Conservation (phyloP, 345 rosid species). For the Ailanthus altissimus region DNA sequence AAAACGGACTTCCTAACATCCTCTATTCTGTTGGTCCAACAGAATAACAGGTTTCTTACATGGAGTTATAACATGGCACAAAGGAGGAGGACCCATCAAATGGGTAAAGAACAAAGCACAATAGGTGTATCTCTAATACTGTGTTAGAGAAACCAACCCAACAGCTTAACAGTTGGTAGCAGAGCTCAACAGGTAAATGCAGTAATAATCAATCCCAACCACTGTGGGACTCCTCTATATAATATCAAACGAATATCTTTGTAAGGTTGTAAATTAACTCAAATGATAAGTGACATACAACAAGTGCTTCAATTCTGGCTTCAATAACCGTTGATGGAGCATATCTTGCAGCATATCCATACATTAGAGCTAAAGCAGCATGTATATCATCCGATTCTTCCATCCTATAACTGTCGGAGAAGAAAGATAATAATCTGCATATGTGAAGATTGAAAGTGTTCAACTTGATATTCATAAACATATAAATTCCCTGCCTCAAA, state of each 20-base stretch:
- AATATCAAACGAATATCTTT: not conserved
- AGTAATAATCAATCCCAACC: not conserved
- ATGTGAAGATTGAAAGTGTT: constrained; percentile 25
- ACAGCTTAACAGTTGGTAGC: not conserved
- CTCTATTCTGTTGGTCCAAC: not conserved
- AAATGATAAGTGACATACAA: constrained; percentile 56
- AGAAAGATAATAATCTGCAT: constrained; percentile 76
- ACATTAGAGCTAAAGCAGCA: constrained; percentile 99
- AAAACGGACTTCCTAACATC: not conserved
- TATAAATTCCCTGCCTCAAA: not conserved
- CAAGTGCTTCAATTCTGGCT: constrained; percentile 96
- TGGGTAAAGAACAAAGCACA: not conserved
- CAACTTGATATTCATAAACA: constrained; percentile 18
- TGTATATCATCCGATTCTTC: constrained; percentile 97
- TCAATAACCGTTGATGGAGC: constrained; percentile 95
- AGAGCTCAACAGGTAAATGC: not conserved
- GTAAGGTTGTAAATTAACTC: not conserved
- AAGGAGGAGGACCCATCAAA: not conserved
- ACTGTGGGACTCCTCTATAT: not conserved
- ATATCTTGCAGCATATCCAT: constrained; percentile 99
- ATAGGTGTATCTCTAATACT: not conserved
- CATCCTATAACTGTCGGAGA: constrained; percentile 68
- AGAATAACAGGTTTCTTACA: not conserved
- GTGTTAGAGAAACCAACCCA: not conserved
- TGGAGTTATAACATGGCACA: not conserved